Conservation (phyloP, 768 basidiomycete species). For the Agrocybe praecox region DNA sequence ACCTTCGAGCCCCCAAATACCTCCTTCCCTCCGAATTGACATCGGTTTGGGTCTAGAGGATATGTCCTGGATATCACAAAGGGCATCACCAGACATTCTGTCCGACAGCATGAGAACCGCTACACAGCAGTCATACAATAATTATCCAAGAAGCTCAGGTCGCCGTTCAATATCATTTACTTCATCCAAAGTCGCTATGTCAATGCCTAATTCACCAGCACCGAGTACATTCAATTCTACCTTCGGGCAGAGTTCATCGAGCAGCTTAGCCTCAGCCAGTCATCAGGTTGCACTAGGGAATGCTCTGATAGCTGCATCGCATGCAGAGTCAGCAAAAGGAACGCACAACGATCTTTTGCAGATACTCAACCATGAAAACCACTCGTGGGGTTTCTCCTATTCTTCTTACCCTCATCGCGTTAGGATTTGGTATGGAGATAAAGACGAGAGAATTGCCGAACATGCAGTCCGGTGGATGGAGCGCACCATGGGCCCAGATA, state of each 20-base stretch:
- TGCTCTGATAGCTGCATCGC: constrained; percentile 90
- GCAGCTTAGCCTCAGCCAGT: constrained; percentile 28
- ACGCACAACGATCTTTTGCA: constrained; percentile 89
- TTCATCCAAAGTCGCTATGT: constrained; percentile 44
- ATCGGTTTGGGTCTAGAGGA: constrained; percentile 58
- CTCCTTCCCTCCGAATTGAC: constrained; percentile 55
- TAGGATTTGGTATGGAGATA: constrained; percentile 91
- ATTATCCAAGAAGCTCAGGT: constrained; percentile 51
- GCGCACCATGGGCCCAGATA: constrained; percentile 72
- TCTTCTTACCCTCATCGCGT: constrained; percentile 73
- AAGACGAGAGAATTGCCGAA: constrained; percentile 92
- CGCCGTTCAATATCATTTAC: constrained; percentile 76
- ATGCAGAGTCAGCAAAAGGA: constrained; percentile 91
- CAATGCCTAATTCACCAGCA: constrained; percentile 54
- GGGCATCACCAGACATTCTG: constrained; percentile 8
- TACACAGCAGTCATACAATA: constrained; percentile 37
- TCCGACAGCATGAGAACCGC: constrained; percentile 18
- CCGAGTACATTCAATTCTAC: constrained; percentile 44
- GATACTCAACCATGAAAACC: constrained; percentile 88
- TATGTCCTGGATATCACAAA: constrained; percentile 49
- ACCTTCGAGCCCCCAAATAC: constrained; percentile 52
- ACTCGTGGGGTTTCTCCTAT: constrained; percentile 92
- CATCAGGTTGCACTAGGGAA: constrained; percentile 82
- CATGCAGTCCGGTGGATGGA: constrained; percentile 94
- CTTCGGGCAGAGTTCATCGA: constrained; percentile 24